Base-by-base conservation (phyloP, 2,329 filamentous ascomycete species). In the Ceratocystis huliohia region DNA sequence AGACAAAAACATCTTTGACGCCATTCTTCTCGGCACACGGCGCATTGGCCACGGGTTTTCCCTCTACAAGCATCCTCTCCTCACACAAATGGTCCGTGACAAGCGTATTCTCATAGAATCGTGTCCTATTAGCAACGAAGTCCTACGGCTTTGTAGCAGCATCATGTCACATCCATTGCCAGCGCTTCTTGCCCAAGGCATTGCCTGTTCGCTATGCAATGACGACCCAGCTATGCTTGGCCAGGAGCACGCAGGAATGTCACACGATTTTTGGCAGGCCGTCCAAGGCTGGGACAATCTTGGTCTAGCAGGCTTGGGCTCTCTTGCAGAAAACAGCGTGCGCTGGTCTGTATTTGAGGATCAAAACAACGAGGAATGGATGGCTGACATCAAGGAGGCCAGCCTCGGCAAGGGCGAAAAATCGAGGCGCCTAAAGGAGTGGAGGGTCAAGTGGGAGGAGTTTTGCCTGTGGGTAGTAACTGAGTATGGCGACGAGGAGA, bases 251-350 rank as follows among this genome's bases (percentile, higher is more conserved):
- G 88, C 86, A 30, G 91, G 90, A 46, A 86, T 94, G 81, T 93
- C 88, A 1, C 89, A 96, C 75, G 91, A 96, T 76, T 96, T 96
- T 75, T 96, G 91, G 90, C 91, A 96, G 75, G 88, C 89, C 1
- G 78, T 96, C 22, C 91, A 96, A 75, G 92, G 89, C 0, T 94
- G 92, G 84, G 88, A 96, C 68, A 96, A 95, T 72, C 82, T 96
- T 15, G 94, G 92, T 0, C 80, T 97, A 1, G 91, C 89, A 10
- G 93, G 92, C 0, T 77, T 97, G 64, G 93, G 88, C 0, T 88
- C 87, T 67, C 80, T 99, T 71, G 93, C 91, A 0, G 91, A 97
- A 80, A 97, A 96, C 73, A 95, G 90, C 70, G 85, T 97, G 57
- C 82, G 89, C 50, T 97, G 91, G 90, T 88, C 91, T 7, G 88